A percentile compares a stretch with the other conserved stretches of the same genome.
phyloP scores from a whole-genome alignment of 495 filamentous ascomycete species.

The Chaetomium tenue region DNA sequence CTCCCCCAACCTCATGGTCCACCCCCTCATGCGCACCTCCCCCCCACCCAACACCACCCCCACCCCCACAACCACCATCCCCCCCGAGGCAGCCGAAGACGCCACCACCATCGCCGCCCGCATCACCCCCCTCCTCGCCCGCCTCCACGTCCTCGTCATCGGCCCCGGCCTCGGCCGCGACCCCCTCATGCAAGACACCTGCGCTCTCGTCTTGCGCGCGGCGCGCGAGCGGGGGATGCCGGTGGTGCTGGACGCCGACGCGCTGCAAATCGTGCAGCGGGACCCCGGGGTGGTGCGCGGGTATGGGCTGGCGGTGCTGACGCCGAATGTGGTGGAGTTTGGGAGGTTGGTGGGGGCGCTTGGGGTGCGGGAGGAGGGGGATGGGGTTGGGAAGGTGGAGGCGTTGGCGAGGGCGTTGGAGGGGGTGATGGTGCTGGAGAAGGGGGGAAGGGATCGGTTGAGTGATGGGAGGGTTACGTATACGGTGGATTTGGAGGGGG shows the following conservation, averaged over 20 bases:
- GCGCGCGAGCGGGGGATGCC: constrained; percentile 71
- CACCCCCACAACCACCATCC: neutral
- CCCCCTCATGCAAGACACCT: constrained; percentile 83
- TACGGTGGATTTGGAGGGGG: constrained; percentile 71
- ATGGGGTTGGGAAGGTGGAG: constrained; percentile 49
- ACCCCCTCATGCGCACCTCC: constrained; percentile 86
- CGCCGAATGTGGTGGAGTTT: constrained; percentile 94
- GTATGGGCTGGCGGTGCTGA: constrained; percentile 82
- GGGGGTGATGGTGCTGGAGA: constrained; percentile 87
- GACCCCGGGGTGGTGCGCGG: constrained; percentile 75
- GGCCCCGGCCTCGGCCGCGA: constrained; percentile 92
- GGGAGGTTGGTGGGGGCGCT: constrained; percentile 68
- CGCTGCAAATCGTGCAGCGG: constrained; percentile 70
- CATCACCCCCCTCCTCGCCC: constrained; percentile 76
- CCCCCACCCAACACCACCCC: constrained; percentile 35
- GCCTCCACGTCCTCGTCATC: constrained; percentile 90
- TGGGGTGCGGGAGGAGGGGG: constrained; percentile 52
- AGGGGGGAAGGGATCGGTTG: constrained; percentile 82
- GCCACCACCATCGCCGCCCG: constrained; percentile 59
- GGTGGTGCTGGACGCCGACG: constrained; percentile 91
- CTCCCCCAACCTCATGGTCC: constrained; percentile 98
- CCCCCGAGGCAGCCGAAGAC: constrained; percentile 47
- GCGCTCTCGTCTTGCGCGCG: constrained; percentile 72
- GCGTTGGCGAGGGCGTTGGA: constrained; percentile 73
- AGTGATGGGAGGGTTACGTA: constrained; percentile 75